Evolutionary conservation across 169 alveolate genomes (phyloP).

Genomic region (Plasmodium falciparum): DNA sequence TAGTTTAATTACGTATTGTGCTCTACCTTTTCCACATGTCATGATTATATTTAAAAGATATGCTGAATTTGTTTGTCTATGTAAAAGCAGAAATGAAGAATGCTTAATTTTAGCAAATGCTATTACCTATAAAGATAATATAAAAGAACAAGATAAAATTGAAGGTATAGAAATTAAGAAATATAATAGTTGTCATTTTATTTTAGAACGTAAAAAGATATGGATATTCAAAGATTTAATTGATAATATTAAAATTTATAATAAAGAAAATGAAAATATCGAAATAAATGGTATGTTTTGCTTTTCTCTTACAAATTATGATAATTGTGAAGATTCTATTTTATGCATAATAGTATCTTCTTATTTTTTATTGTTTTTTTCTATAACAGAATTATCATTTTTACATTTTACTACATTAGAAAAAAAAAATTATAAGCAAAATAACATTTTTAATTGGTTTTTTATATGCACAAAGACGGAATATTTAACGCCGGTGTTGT

Average conservation of each 20-base stretch:
- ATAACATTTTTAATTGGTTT: constrained; percentile 9
- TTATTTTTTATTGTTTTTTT: not conserved
- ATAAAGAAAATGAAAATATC: not conserved
- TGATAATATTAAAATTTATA: not conserved
- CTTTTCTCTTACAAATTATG: not conserved
- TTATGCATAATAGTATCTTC: not conserved
- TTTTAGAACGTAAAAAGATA: not conserved
- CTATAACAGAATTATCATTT: constrained; percentile 1
- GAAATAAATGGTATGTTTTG: constrained; percentile 4
- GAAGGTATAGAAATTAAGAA: not conserved
- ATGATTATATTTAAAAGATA: constrained; percentile 7
- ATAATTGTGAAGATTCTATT: not conserved
- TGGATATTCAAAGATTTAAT: not conserved
- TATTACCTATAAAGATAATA: not conserved
- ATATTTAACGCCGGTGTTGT: not conserved
- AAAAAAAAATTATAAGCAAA: constrained; percentile 1
- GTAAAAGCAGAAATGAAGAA: not conserved
- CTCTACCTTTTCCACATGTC: not conserved
- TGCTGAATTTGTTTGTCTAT: constrained; percentile 7
- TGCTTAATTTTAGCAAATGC: not conserved
- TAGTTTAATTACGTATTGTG: too few species aligned
- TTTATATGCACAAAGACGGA: not conserved
- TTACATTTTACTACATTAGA: constrained; percentile 5
- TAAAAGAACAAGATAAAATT: not conserved
- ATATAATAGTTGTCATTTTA: constrained; percentile 4